Evolutionary conservation across 2,329 filamentous ascomycete genomes (phyloP).

Genomic region (Xylariaceae sp.): DNA sequence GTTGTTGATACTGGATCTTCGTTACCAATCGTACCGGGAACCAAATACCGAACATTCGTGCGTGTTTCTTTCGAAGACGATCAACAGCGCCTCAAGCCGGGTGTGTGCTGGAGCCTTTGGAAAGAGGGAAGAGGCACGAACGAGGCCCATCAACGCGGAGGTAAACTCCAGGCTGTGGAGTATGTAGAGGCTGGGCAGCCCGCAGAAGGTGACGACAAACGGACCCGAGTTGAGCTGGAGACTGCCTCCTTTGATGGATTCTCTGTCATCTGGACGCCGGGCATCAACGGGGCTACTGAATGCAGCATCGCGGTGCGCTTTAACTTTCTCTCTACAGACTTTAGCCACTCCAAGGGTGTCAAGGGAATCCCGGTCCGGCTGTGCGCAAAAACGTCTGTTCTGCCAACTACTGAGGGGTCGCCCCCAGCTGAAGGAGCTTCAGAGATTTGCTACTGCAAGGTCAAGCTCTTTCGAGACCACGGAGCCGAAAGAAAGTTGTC

Average conservation of each 20-base stretch:
- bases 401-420: slow-evolving; percentile 49
- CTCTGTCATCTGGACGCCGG: slow-evolving; percentile 82
- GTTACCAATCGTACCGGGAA: slow-evolving; percentile 52
- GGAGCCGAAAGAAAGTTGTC: slow-evolving; percentile 92
- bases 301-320: slow-evolving; percentile 89
- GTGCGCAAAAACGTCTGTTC: slow-evolving; percentile 79
- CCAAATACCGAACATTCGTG: slow-evolving; percentile 83
- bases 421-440: slow-evolving; percentile 42
- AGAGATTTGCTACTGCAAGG: slow-evolving; percentile 92
- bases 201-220: slow-evolving; percentile 59
- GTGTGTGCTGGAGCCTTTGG: slow-evolving; percentile 82
- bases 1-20: slow-evolving; percentile 72
- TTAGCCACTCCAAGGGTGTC: slow-evolving; percentile 97
- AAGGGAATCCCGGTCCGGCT: slow-evolving; percentile 94
- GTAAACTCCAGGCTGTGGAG: slow-evolving; percentile 90
- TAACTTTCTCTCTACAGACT: slow-evolving; percentile 97
- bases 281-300: slow-evolving; percentile 63
- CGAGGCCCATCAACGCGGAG: slow-evolving; percentile 89
- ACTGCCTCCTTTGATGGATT: slow-evolving; percentile 89
- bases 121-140: slow-evolving; percentile 95
- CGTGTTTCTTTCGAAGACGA: slow-evolving; percentile 98
- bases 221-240: slow-evolving; percentile 66
- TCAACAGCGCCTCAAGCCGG: slow-evolving; percentile 79
- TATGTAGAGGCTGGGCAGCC: slow-evolving; percentile 69
- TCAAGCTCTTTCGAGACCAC: slow-evolving; percentile 94